Conservation (phyloP, 1,284 basidiomycete species). For the Pterulicium gracile region DNA sequence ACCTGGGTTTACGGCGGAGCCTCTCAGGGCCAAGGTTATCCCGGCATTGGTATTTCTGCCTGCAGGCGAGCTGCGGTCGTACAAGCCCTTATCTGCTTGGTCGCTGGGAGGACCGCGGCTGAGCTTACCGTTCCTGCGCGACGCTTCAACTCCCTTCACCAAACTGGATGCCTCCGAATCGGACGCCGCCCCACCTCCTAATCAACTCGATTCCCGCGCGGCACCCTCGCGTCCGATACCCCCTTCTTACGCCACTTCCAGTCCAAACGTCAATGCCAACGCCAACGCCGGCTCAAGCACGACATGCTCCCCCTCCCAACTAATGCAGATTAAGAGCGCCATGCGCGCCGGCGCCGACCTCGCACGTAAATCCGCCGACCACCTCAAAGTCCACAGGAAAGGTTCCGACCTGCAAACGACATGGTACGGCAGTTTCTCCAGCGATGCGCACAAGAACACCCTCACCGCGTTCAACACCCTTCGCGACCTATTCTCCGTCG, state of each 20-base stretch:
- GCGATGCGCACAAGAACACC: background rate
- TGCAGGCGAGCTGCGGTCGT: background rate
- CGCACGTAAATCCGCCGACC: constrained; percentile 2
- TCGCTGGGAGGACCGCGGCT: constrained; percentile 1
- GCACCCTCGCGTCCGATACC: constrained; percentile 8
- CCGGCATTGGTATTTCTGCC: background rate
- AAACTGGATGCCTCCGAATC: no score
- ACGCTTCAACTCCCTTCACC: no score
- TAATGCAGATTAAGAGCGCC: constrained; percentile 6
- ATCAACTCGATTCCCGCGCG: no score
- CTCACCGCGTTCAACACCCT: constrained; percentile 1
- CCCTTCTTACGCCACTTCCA: constrained; percentile 6
- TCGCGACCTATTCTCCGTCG: background rate
- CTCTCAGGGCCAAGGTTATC: background rate
- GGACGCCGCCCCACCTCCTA: no score
- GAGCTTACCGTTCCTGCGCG: no score
- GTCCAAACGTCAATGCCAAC: constrained; percentile 2
- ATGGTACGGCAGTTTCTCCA: constrained; percentile 10
- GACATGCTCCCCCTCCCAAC: constrained; percentile 5
- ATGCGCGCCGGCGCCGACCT: constrained; percentile 7
- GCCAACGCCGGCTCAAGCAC: constrained; percentile 6
- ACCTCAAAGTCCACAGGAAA: constrained; percentile 7
- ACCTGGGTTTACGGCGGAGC: background rate
- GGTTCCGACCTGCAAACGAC: constrained; percentile 9
- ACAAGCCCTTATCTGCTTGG: background rate